Evolutionary conservation across 2,329 filamentous ascomycete species (phyloP), one percentile per base, ranked within the genome.

Genomic region (Trichoderma afroharzianum): DNA sequence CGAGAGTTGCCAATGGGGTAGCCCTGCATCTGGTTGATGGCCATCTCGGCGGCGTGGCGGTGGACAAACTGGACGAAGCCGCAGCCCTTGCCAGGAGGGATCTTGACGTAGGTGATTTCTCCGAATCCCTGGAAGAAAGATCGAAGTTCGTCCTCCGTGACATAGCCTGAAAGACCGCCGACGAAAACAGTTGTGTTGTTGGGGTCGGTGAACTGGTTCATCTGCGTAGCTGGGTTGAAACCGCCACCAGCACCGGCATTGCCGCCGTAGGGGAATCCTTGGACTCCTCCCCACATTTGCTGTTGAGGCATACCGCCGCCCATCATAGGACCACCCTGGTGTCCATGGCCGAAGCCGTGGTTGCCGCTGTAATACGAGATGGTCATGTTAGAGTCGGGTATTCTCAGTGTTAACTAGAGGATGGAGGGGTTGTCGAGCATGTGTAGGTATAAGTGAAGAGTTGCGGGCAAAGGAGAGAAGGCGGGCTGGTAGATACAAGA

Each of bases 171-270:
- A 6, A 99, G 90, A 68, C 96, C 96, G 76, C 96, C 96, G 70
- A 99, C 96, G 78, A 99, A 99, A 74, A 99, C 96, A 24, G 96
- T 99, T 21, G 96, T 99, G 86, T 99, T 99, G 89, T 99, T 99
- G 14, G 96, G 96, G 79, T 99, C 96, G 47, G 96, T 99, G 86
- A 99, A 99, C 85, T 99, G 96, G 85, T 99, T 99, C 96, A 99
- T 98, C 75, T 84, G 83, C 18, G 82, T 84, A 72, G 84, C 81
- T 6, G 85, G 84, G 76, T 86, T 86, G 78, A 85, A 87, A 21
- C 80, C 81, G 58, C 82, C 83, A 5, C 47, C 47, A 14, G 28
- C 63, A 28, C 50, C 63, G 24, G 50, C 61, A 47, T 18, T 26
- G 18, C 61, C 61, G 63, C 82, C 83, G 21, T 82, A 81, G 64